Evolutionary conservation across 2,329 filamentous ascomycete species (phyloP), one percentile per base, ranked within the genome.

Genomic region (Aspergillus neoniger): DNA sequence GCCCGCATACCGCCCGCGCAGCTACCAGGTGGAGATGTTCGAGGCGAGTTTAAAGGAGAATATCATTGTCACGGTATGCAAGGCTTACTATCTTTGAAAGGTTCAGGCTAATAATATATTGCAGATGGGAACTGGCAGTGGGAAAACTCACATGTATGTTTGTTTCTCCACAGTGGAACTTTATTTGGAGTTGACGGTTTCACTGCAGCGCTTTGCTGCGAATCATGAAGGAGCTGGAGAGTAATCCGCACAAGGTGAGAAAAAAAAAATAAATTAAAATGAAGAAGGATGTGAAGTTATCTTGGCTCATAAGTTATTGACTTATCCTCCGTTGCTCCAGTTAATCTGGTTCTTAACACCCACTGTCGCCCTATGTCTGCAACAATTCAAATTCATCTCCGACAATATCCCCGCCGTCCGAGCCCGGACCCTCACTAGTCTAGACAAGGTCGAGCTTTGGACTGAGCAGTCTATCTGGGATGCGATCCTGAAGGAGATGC

Each of bases 61-160:
- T 71, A 85, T 89, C 32, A 91, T 93, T 65, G 86, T 92, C 56
- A 86, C 86, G 25, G 89, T 91, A 78, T 65, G 75, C 28, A 21
- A 51, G 17, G 8, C 28, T 4, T 12, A 5, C 17, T 3, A 4
- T 6, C 9, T 2, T 7, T 47, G 17, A 36, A 28, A 44, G 39
- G 14, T 10, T 9, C 30, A 38, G 8, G 47, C 49, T 60, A 44
- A 62, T 60, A 44, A 61, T 23, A 41, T 55, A 25, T 41, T 6
- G 15, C 47, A 90, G 88, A 92, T 92, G 90, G 89, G 91, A 63
- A 93, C 90, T 0, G 90, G 90, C 1, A 91, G 85, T 64, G 90
- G 90, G 2, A 93, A 93, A 73, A 92, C 90, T 3, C 87, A 89
- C 65, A 85, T 92, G 89, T 91, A 82, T 76, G 83, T 28, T n/a